phyloP scores from a whole-genome alignment of 352 stramenopile species.

The Pythium chondricola region DNA sequence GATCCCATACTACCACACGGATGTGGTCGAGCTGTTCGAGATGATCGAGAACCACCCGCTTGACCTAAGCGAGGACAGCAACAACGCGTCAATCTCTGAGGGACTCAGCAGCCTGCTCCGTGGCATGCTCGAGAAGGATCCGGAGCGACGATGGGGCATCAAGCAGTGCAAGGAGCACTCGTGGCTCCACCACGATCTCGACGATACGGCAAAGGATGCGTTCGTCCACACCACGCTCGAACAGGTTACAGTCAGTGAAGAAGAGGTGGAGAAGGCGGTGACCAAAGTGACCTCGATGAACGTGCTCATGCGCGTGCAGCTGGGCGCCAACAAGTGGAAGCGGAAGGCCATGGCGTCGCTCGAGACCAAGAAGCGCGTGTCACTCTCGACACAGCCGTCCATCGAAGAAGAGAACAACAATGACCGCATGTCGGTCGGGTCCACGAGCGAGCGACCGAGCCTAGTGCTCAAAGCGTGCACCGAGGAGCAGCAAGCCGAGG shows the following conservation, averaged over 20 bases:
- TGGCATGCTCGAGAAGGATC: conserved; percentile 70
- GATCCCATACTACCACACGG: conserved; percentile 79
- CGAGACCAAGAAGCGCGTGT: conserved; percentile 22
- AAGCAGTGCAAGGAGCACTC: conserved; percentile 59
- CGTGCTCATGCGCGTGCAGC: conserved; percentile 70
- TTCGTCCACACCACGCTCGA: conserved; percentile 52
- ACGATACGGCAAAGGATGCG: conserved; percentile 23
- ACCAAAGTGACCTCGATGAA: conserved; percentile 71
- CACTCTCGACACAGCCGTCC: conserved; percentile 5
- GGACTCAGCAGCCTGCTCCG: conserved; percentile 40
- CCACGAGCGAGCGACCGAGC: too few species aligned
- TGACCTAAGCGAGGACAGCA: conserved; percentile 18
- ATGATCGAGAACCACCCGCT: conserved; percentile 67
- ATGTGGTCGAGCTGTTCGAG: conserved; percentile 80
- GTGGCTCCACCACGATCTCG: conserved; percentile 59
- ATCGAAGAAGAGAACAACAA: conserved; percentile 7
- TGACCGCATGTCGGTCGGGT: conserved; percentile 9
- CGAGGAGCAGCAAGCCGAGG: too few species aligned
- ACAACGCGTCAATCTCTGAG: conserved; percentile 25
- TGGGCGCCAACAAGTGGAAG: conserved; percentile 75
- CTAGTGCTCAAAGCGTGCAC: too few species aligned
- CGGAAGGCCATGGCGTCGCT: conserved; percentile 59
- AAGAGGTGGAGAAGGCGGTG: conserved; percentile 62
- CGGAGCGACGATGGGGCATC: conserved; percentile 61
- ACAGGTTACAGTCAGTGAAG: conserved; percentile 42